These are phyloP conservation scores for Suillus clintonianus DNA, from an alignment of 768 basidiomycete species.

Conservation along the genomic window DNA sequence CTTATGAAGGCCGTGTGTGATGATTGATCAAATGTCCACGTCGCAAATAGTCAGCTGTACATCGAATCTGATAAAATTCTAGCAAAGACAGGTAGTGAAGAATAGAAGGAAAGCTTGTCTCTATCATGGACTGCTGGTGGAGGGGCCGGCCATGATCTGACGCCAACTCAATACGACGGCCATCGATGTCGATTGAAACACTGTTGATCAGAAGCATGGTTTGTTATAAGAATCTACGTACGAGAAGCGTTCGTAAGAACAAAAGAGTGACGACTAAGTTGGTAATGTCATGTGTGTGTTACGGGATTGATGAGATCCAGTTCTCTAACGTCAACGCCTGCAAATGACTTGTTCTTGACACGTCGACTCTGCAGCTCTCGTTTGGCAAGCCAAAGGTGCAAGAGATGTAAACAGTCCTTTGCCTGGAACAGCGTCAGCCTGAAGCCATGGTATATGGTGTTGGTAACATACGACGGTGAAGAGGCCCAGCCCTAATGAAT, in stretches of 20 bases:
- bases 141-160: background rate
- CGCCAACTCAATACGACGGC: background rate
- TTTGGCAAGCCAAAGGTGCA: constrained; percentile 70
- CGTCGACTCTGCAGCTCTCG: constrained; percentile 69
- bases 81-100: background rate
- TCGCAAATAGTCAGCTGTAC: background rate
- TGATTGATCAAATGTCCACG: background rate
- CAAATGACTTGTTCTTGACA: constrained; percentile 71
- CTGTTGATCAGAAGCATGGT: background rate
- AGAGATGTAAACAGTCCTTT: constrained; percentile 66
- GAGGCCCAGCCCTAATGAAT: constrained; percentile 65
- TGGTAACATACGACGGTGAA: constrained; percentile 58
- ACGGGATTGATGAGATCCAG: constrained; percentile 60
- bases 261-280: background rate
- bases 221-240: background rate
- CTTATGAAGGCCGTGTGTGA: background rate
- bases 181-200: background rate
- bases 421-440: constrained; percentile 38
- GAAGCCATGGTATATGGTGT: background rate
- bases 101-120: background rate
- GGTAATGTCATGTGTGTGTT: constrained; percentile 11
- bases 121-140: background rate
- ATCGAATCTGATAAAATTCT: background rate
- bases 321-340: constrained; percentile 66
- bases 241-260: background rate